Evolutionary conservation across 768 basidiomycete genomes (phyloP), one percentile per base, ranked within the genome.

Genomic region (Collybiopsis luxurians): DNA sequence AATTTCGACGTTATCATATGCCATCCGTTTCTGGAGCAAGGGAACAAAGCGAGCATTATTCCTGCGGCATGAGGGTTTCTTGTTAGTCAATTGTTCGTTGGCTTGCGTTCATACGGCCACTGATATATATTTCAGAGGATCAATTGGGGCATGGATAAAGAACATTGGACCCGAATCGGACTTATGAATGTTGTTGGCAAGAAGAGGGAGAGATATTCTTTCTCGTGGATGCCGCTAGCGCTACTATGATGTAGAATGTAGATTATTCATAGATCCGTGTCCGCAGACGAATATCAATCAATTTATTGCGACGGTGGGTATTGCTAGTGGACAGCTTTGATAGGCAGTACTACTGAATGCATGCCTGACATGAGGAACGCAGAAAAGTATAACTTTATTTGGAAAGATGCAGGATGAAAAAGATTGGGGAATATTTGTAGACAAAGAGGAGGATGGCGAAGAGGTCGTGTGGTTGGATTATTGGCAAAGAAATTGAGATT

Each of bases 1-100:
- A 28, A 95, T 99, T 66, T 89, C 93, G 17, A 98, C 97, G 17
- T 79, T 98, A 51, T 98, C 97, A 21, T 99, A 99, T 73, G 97
- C 97, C 21, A 98, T 99, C 72, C 87, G 97, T 17, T 99, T 98
- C 76, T 99, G 97, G 97, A 95, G 93, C 65, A 96, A 95, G 69
- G 97, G 97, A 0, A 95, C 87, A 30, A 98, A 98, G 72, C 85
- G 93, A 39, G 97, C 97, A 40, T 78, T 98, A 62, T 99, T 99
- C 79, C 79, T 99, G 60, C 85, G 97, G 59, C 97, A 99, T 64
- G 97, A 99, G 75, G 97, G 96, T 2, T 98, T 98, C 78, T 73
- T 98, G 91, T 95, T 71, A 75, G 91, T 85, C 43, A 26, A 49
- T 52, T 45, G n/a, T n/a, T 30, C 24, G 19, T 34, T 2, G 4